These are phyloP conservation scores for Pleurotus platypus DNA, from an alignment of 768 basidiomycete species.

Conservation along the genomic window DNA sequence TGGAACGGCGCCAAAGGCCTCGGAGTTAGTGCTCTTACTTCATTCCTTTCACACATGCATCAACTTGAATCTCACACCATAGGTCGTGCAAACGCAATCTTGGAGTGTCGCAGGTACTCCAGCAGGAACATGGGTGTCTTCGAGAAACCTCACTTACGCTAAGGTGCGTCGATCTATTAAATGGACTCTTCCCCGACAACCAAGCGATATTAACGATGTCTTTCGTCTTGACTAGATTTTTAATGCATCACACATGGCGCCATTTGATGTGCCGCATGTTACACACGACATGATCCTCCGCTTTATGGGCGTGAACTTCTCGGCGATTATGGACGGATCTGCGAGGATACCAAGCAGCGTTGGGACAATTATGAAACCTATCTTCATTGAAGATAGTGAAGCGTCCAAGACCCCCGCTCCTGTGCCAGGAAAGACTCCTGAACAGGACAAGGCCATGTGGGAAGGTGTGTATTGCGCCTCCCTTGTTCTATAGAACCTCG, in stretches of 20 bases:
- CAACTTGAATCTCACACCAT: conserved; percentile 7
- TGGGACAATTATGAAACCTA: conserved; percentile 67
- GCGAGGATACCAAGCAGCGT: conserved; percentile 80
- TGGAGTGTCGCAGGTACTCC: conserved; percentile 74
- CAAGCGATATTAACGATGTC: neutral
- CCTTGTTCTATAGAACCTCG: neutral
- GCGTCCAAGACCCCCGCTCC: conserved; percentile 31
- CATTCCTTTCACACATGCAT: conserved; percentile 7
- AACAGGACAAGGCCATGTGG: conserved; percentile 87
- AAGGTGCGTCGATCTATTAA: conserved; percentile 50
- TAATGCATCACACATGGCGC: conserved; percentile 96
- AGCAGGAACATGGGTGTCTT: conserved; percentile 89
- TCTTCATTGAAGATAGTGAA: conserved; percentile 45
- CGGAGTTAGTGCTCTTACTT: conserved; percentile 52
- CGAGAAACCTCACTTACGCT: conserved; percentile 89
- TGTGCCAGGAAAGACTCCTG: conserved; percentile 55
- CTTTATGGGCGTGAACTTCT: conserved; percentile 92
- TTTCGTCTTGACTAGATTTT: conserved; percentile 53
- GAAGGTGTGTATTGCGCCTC: conserved; percentile 53
- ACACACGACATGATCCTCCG: conserved; percentile 98
- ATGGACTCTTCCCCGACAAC: neutral
- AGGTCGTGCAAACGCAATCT: conserved; percentile 66
- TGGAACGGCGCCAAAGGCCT: conserved; percentile 88
- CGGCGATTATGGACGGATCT: conserved; percentile 73
- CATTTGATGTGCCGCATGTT: conserved; percentile 80